Evolutionary conservation across 352 stramenopile species (phyloP).

Genomic region (Phytophthora meadii): DNA sequence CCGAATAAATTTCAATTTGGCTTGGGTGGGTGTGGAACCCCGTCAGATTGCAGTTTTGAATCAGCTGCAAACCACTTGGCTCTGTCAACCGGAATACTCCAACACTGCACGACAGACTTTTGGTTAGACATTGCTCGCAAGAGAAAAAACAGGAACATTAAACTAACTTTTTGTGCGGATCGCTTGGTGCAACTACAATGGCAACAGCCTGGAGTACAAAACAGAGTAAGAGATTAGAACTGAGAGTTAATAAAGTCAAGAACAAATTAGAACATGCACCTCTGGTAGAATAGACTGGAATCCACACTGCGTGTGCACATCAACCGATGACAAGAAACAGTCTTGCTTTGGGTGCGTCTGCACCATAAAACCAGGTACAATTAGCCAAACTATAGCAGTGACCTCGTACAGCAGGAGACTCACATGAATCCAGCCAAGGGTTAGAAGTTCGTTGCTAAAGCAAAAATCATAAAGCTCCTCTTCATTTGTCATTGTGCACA

Average conservation of each 20-base stretch:
- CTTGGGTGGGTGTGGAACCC: slow-evolving; percentile 89
- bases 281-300: slow-evolving; percentile 92
- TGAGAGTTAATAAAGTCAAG: slow-evolving; percentile 1
- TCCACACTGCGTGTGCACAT: slow-evolving; percentile 91
- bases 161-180: slow-evolving; percentile 66
- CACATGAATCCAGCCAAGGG: slow-evolving; percentile 92
- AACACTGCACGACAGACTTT: slow-evolving; percentile 44
- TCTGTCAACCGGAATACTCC: slow-evolving; percentile 87
- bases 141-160: neutral
- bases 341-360: slow-evolving; percentile 89
- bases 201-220: slow-evolving; percentile 64
- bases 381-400: neutral
- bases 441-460: slow-evolving; percentile 86
- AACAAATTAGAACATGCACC: slow-evolving; percentile 31
- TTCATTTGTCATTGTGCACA: slow-evolving; percentile 89
- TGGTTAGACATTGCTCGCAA: neutral
- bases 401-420: slow-evolving; percentile 13
- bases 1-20: slow-evolving; percentile 81
- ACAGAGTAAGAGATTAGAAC: slow-evolving; percentile 7
- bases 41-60: slow-evolving; percentile 88
- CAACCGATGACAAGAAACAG: slow-evolving; percentile 91
- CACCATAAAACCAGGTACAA: neutral
- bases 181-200: slow-evolving; percentile 86
- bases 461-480: slow-evolving; percentile 91
- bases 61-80: slow-evolving; percentile 81